These are phyloP conservation scores for Venturia aucupariae DNA, from an alignment of 2,329 filamentous ascomycete species.

Conservation along the genomic window DNA sequence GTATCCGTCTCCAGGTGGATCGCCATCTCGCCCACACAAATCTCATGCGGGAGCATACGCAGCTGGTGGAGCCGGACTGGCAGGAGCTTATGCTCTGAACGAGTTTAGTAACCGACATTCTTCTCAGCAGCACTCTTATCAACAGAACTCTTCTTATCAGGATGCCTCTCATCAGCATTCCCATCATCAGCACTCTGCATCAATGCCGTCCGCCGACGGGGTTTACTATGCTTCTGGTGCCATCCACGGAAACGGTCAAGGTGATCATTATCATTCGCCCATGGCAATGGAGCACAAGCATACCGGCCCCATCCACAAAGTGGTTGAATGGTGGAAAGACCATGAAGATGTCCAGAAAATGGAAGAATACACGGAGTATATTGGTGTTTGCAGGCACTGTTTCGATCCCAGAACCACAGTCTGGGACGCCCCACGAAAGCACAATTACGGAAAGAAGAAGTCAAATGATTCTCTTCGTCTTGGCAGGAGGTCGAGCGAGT, in stretches of 20 bases:
- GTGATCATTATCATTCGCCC: slow-evolving; percentile 19
- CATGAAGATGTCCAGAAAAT: slow-evolving; percentile 56
- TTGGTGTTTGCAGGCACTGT: slow-evolving; percentile 56
- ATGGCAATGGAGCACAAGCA: slow-evolving; percentile 45
- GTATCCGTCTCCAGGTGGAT: slow-evolving; percentile 21
- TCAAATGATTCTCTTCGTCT: slow-evolving; percentile 24
- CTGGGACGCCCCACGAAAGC: slow-evolving; percentile 50
- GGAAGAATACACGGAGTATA: slow-evolving; percentile 59
- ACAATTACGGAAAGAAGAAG: slow-evolving; percentile 37
- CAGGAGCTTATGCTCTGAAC: slow-evolving; percentile 34
- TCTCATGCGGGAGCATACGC: slow-evolving; percentile 36
- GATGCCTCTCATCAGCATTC: slow-evolving; percentile 24
- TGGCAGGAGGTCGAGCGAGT: slow-evolving; percentile 16
- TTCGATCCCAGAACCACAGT: slow-evolving; percentile 52
- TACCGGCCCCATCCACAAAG: slow-evolving; percentile 45
- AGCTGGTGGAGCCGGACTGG: slow-evolving; percentile 37
- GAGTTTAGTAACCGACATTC: slow-evolving; percentile 20
- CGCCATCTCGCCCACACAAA: slow-evolving; percentile 32
- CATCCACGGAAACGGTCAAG: slow-evolving; percentile 17
- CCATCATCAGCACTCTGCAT: slow-evolving; percentile 9
- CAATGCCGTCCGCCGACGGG: not conserved
- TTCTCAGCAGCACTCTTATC: slow-evolving; percentile 5
- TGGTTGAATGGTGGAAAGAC: slow-evolving; percentile 54
- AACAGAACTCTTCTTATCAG: slow-evolving; percentile 25
- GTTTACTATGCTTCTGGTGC: slow-evolving; percentile 4